phyloP scores from a whole-genome alignment of 2,329 filamentous ascomycete species.

The Elsinoe batatas region DNA sequence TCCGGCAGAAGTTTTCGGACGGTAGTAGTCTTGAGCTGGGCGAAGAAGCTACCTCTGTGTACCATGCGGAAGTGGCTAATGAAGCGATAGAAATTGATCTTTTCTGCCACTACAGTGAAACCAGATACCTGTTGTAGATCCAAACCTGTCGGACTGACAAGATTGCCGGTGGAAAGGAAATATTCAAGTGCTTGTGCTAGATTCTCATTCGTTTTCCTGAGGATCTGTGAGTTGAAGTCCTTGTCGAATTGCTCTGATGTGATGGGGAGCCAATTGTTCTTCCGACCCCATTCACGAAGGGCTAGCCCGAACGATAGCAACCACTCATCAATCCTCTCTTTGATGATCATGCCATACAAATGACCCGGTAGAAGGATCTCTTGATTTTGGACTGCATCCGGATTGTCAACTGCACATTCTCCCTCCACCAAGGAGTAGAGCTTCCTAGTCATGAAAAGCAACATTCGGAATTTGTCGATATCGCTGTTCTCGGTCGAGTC shows the following conservation, averaged over 20 bases:
- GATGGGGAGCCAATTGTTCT: conserved; percentile 50
- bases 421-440: conserved; percentile 87
- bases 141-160: conserved; percentile 80
- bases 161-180: conserved; percentile 90
- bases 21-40: conserved; percentile 91
- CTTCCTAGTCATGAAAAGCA: conserved; percentile 94
- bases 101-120: conserved; percentile 93
- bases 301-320: conserved; percentile 49
- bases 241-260: conserved; percentile 65
- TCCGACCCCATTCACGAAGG: conserved; percentile 43
- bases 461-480: conserved; percentile 83
- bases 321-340: conserved; percentile 88
- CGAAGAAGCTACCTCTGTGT: conserved; percentile 97
- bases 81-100: conserved; percentile 97
- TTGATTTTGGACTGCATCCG: conserved; percentile 92
- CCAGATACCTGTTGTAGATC: conserved; percentile 92
- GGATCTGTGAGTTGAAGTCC: conserved; percentile 69
- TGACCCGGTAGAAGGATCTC: conserved; percentile 90
- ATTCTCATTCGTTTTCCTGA: conserved; percentile 77
- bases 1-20: conserved; percentile 92
- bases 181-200: conserved; percentile 82
- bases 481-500: conserved; percentile 78
- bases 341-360: conserved; percentile 88
- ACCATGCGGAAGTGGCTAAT: conserved; percentile 99
- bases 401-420: conserved; percentile 88